These are phyloP conservation scores for Saccharomyces kudriavzevii DNA, from an alignment of 805 yeast species.

Conservation along the genomic window DNA sequence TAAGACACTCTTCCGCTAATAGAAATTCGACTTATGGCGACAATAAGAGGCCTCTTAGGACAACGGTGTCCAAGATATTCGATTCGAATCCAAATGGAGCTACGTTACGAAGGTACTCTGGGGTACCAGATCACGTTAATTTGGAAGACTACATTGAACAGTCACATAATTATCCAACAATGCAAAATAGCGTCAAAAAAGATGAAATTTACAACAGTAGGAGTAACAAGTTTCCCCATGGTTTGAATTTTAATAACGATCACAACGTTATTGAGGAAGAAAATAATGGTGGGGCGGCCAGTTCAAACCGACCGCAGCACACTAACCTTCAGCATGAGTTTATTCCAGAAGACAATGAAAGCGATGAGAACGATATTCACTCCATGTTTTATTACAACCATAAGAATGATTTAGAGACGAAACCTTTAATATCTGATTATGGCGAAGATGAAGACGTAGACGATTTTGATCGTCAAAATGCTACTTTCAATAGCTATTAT, in stretches of 20 bases:
- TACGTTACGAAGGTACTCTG: slow-evolving; percentile 65
- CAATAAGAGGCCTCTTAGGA: slow-evolving; percentile 37
- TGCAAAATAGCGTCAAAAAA: slow-evolving; percentile 1
- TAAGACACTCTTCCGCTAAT: slow-evolving; percentile 10
- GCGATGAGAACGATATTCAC: slow-evolving; percentile 22
- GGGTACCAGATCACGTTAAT: slow-evolving; percentile 53
- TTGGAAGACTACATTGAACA: slow-evolving; percentile 38
- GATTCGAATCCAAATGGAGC: slow-evolving; percentile 53
- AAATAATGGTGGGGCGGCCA: slow-evolving; percentile 1
- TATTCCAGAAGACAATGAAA: slow-evolving; percentile 10
- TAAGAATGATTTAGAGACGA: slow-evolving; percentile 23
- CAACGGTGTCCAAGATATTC: slow-evolving; percentile 66
- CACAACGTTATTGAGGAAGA: slow-evolving; percentile 18
- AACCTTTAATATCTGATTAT: slow-evolving; percentile 29
- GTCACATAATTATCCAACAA: slow-evolving; percentile 29
- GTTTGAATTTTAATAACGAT: slow-evolving; percentile 3
- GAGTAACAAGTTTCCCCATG: background rate
- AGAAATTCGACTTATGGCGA: slow-evolving; percentile 3
- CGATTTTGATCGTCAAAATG: slow-evolving; percentile 8
- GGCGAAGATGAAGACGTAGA: slow-evolving; percentile 23
- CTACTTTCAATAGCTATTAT: background rate
- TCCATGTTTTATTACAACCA: slow-evolving; percentile 31
- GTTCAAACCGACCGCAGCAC: background rate
- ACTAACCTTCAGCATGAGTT: background rate
- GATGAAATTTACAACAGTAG: background rate